Evolutionary conservation across 164 flowering plant species (phyloP), one percentile per base, ranked within the genome.

Genomic region (Sedum album): DNA sequence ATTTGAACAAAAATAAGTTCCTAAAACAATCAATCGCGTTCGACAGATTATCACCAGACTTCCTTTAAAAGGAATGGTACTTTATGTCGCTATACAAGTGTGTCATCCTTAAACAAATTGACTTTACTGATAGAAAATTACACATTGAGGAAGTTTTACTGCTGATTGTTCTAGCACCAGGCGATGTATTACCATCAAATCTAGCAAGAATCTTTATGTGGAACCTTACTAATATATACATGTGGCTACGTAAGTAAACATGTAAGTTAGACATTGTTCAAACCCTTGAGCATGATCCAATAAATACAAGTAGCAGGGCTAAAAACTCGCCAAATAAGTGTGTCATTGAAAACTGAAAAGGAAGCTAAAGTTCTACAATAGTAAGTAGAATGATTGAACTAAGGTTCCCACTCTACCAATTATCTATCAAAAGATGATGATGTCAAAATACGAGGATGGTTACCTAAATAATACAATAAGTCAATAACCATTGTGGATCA

Each of bases 131-230:
- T 48, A 48, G 21, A 20, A 21, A 23, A 53, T n/a, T n/a, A n/a
- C 30, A 25, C 21, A 23, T 21, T 5, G 4, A n/a, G n/a, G n/a
- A n/a, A n/a, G n/a, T n/a, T n/a, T n/a, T n/a, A n/a, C n/a, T n/a
- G n/a, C n/a, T n/a, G n/a, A n/a, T n/a, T n/a, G n/a, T n/a, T n/a
- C n/a, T n/a, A n/a, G n/a, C n/a, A n/a, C n/a, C n/a, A n/a, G n/a
- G n/a, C n/a, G n/a, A n/a, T n/a, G n/a, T n/a, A n/a, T n/a, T 21
- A 53, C 30, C 60, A 53, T 10, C 60, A 53, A 53, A 53, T 53
- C 21, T 23, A 53, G 21, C 28, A 21, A 20, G 28, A 9, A 53
- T 3, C 30, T 53, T 5, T 7, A 49, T 49, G 13, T 2, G 26
- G 60, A 23, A 25, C 30, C 60, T 53, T 25, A 2, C 30, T 53